A percentile compares a stretch with the other conserved stretches of the same genome.
Conservation (phyloP, 2,329 filamentous ascomycete genomes). For the Rugonectria rugulosa region DNA sequence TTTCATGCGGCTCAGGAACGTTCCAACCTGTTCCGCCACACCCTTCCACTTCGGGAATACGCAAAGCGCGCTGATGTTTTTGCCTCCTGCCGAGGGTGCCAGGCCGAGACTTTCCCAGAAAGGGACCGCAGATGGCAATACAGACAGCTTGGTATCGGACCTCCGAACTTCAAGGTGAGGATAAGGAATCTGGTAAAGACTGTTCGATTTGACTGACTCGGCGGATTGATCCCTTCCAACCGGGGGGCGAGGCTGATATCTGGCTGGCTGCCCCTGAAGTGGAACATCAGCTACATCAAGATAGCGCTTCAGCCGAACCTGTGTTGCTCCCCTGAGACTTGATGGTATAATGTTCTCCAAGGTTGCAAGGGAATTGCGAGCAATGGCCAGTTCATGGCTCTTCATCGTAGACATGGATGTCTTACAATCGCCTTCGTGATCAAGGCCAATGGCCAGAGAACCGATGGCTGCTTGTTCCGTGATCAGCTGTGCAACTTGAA, state of each 20-base stretch:
- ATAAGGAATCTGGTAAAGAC: conserved; percentile 68
- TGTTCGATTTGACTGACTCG: conserved; percentile 58
- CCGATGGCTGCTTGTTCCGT: conserved; percentile 72
- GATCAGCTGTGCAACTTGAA: conserved; percentile 74
- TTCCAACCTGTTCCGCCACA: conserved; percentile 65
- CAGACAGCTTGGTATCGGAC: conserved; percentile 72
- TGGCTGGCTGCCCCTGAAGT: conserved; percentile 58
- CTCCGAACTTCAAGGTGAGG: conserved; percentile 78
- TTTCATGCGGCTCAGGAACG: conserved; percentile 73
- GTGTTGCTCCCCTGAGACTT: conserved; percentile 50
- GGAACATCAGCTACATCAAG: conserved; percentile 66
- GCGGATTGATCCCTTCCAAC: conserved; percentile 50
- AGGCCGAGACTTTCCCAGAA: conserved; percentile 88
- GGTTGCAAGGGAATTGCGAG: conserved; percentile 57
- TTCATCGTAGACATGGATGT: conserved; percentile 42
- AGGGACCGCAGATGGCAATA: conserved; percentile 75
- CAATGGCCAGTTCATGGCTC: conserved; percentile 52
- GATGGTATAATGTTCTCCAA: conserved; percentile 55
- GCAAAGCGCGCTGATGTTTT: conserved; percentile 75
- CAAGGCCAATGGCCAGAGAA: conserved; percentile 46
- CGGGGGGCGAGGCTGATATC: conserved; percentile 58
- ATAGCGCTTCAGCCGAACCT: conserved; percentile 55
- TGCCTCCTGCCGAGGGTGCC: conserved; percentile 72
- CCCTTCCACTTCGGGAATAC: conserved; percentile 73
- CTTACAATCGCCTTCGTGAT: conserved; percentile 27